Evolutionary conservation across 2,329 filamentous ascomycete species (phyloP).

Genomic region (Tolypocladium album): DNA sequence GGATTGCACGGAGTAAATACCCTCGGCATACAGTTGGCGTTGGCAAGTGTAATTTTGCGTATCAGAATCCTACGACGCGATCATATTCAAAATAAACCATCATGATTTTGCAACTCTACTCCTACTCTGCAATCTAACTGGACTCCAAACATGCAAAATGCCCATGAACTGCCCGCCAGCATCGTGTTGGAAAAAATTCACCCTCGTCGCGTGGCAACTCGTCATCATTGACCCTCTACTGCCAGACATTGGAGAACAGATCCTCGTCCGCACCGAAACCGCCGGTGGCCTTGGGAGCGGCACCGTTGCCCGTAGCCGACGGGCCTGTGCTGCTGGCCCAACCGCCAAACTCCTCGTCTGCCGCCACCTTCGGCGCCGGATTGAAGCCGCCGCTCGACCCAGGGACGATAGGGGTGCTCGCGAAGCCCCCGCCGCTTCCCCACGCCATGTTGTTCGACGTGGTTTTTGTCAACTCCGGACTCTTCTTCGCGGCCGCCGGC

Average conservation of each 20-base stretch:
- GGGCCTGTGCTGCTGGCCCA: constrained; percentile 66
- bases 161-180: constrained; percentile 17
- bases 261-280: constrained; percentile 66
- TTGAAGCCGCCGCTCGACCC: constrained; percentile 56
- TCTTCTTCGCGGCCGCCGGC: constrained; percentile 39
- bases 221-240: constrained; percentile 33
- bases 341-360: constrained; percentile 92
- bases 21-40: constrained; percentile 7
- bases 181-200: constrained; percentile 12
- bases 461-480: constrained; percentile 33
- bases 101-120: constrained; percentile 1
- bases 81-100: not conserved
- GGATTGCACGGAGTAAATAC: constrained; percentile 4
- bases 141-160: constrained; percentile 22
- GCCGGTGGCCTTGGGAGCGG: constrained; percentile 41
- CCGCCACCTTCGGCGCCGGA: constrained; percentile 57
- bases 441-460: constrained; percentile 53
- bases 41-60: not conserved
- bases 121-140: constrained; percentile 16
- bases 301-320: constrained; percentile 24
- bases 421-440: constrained; percentile 40
- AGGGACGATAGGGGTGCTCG: constrained; percentile 49
- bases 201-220: not conserved
- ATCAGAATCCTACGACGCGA: not conserved
- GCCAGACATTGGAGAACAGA: constrained; percentile 93